A percentile compares a stretch with the other conserved stretches of the same genome.
phyloP scores from a whole-genome alignment of 148 eudicot species.

The Nepenthes gracilis region DNA sequence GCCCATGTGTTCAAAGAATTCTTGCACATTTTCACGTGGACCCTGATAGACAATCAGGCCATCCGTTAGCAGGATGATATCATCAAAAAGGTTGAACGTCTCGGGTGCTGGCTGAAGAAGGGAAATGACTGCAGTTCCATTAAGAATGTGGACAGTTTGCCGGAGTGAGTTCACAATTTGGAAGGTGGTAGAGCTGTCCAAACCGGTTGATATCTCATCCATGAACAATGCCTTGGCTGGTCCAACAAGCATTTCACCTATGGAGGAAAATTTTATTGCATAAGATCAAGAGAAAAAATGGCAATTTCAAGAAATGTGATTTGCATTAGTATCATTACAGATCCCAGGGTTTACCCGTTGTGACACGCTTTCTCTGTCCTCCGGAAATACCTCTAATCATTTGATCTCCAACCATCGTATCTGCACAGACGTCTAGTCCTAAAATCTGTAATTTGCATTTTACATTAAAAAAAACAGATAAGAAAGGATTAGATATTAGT shows the following conservation, averaged over 20 bases:
- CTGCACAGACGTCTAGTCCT: too few relatives aligned
- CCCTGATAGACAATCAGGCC: conserved; percentile 38
- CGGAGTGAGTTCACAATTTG: conserved; percentile 30
- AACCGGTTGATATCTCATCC: conserved; percentile 54
- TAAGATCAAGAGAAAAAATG: too few relatives aligned
- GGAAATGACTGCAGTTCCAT: conserved; percentile 31
- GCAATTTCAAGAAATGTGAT: too few relatives aligned
- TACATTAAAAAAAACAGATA: too few relatives aligned
- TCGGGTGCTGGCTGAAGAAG: conserved; percentile 45
- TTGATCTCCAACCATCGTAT: too few relatives aligned
- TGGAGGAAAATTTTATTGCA: neutral
- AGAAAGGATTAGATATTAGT: too few relatives aligned
- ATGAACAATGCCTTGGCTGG: conserved; percentile 32
- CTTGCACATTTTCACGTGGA: conserved; percentile 25
- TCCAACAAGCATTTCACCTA: conserved; percentile 51
- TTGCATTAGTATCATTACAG: too few relatives aligned
- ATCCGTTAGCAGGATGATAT: conserved; percentile 32
- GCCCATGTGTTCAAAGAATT: conserved; percentile 34
- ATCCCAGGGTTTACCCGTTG: too few relatives aligned
- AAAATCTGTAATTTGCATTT: too few relatives aligned
- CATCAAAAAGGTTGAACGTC: conserved; percentile 38
- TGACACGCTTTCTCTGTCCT: too few relatives aligned
- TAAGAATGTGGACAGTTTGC: conserved; percentile 24
- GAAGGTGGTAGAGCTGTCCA: conserved; percentile 38
- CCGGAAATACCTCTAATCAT: too few relatives aligned